Evolutionary conservation across 2,329 filamentous ascomycete species (phyloP), one percentile per base, ranked within the genome.

Genomic region (Aureobasidium lini): DNA sequence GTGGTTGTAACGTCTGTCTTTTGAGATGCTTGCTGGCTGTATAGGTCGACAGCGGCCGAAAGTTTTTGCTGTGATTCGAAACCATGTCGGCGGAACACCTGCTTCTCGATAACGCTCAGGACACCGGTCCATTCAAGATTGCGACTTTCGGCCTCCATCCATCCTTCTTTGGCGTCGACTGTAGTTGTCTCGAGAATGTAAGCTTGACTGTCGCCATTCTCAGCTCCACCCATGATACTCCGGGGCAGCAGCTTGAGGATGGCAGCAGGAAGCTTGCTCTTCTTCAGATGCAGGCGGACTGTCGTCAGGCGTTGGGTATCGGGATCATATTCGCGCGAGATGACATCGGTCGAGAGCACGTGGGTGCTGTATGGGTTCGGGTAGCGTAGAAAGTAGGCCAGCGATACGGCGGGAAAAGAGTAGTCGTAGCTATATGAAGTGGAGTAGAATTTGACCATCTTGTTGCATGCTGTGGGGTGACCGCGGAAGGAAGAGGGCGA

Each of bases 311-410:
- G 85, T 66, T 89, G 87, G 1, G 87, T 89, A n/a, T 75, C 76
- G 6, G 85, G 80, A 72, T 93, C 89, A 73, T 90, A 83, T 72
- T 82, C 78, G 64, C 85, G 87, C 50, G 84, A 83, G 71, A 94
- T 89, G 67, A 88, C 90, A 73, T 94, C 89, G 72, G 88, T 91
- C 69, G 87, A 90, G 66, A 91, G 78, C 57, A 94, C 89, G 76
- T 94, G 89, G 64, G 83, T 85, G 65, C 86, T 86, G 76, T 93
- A 92, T 6, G 89, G 89, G 69, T 93, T 94, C 64, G 88, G 90
- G 75, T 94, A 94, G 65, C 89, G 88, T 52, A 94, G 86, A 76
- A 93, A 94, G 81, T 90, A 94, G 76, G 89, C 89, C 72, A 94
- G 86, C 50, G 89, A 90, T 63, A 94, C 89, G 71, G 89, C 89